Conservation (phyloP, 306 rosid genomes). For the Prinsepia uniflora region DNA sequence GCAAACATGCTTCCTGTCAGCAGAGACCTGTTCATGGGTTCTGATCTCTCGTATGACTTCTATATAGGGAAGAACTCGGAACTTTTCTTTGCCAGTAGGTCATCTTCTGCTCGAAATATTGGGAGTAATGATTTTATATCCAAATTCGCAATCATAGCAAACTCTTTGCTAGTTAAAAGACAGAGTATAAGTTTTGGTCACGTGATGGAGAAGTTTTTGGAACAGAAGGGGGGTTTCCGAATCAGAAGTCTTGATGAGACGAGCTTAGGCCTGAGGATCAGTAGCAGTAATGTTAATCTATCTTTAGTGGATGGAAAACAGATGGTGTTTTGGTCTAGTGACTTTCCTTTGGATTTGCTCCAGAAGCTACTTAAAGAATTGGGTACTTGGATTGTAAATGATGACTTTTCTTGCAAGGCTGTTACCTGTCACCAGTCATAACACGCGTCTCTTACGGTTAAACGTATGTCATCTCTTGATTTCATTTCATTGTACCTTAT, state of each 20-base stretch:
- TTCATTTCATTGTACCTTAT: neutral
- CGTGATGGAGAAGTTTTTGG: conserved; percentile 32
- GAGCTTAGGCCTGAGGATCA: conserved; percentile 37
- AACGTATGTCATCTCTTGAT: neutral
- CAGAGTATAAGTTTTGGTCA: conserved; percentile 39
- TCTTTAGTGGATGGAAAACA: conserved; percentile 45
- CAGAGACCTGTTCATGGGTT: conserved; percentile 34
- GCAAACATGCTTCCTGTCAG: conserved; percentile 57
- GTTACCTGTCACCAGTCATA: conserved; percentile 70
- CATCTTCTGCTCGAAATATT: conserved; percentile 44
- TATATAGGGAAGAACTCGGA: conserved; percentile 44
- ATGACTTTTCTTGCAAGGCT: conserved; percentile 70
- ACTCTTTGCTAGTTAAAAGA: conserved; percentile 37
- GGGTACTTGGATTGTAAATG: conserved; percentile 61
- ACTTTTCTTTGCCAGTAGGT: conserved; percentile 49
- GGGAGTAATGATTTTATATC: conserved; percentile 41
- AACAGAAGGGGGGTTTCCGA: conserved; percentile 32
- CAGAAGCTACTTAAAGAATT: conserved; percentile 53
- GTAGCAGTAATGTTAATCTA: conserved; percentile 26
- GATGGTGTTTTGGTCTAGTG: conserved; percentile 58
- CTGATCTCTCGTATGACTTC: conserved; percentile 37
- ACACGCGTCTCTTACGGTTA: conserved; percentile 12
- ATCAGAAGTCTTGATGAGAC: conserved; percentile 32
- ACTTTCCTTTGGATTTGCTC: conserved; percentile 37
- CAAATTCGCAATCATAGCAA: conserved; percentile 32